Evolutionary conservation across 2,329 filamentous ascomycete species (phyloP).

Genomic region (Diaporthe helianthi): DNA sequence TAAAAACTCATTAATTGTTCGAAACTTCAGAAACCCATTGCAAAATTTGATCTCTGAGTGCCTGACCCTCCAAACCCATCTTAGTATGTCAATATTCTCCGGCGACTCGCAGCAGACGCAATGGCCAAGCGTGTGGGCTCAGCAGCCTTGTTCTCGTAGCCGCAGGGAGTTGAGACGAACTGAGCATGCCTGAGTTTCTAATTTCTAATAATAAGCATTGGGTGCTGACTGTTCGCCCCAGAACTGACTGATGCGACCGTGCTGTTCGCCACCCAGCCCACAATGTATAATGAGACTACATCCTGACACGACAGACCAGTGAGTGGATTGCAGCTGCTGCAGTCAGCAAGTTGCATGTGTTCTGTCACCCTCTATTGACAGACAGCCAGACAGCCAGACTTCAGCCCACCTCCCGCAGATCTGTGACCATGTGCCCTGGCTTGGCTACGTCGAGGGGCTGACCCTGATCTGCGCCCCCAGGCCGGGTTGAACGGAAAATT

Average conservation of each 20-base stretch:
- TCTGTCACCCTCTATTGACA: background rate
- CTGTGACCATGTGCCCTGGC: conserved; percentile 6
- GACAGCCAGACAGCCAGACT: too few relatives aligned
- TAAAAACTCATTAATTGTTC: conserved; percentile 21
- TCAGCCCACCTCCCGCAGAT: background rate
- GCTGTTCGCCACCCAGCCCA: conserved; percentile 8
- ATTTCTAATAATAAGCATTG: conserved; percentile 17
- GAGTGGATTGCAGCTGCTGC: background rate
- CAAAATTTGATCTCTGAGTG: background rate
- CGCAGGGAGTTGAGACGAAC: conserved; percentile 4
- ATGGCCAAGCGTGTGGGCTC: conserved; percentile 2
- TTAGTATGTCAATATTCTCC: background rate
- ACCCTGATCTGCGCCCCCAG: conserved; percentile 11
- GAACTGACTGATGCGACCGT: background rate
- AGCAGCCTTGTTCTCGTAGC: conserved; percentile 7
- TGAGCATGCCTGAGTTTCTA: background rate
- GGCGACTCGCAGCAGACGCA: background rate
- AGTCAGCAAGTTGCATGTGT: background rate
- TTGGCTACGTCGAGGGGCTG: background rate
- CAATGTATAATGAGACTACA: background rate
- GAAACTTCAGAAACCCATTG: background rate
- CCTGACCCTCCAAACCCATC: background rate
- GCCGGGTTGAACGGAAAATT: conserved; percentile 5
- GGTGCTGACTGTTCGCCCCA: background rate
- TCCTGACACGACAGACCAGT: background rate